Evolutionary conservation across 2,329 filamentous ascomycete species (phyloP).

Genomic region (Monosporascus ibericus): DNA sequence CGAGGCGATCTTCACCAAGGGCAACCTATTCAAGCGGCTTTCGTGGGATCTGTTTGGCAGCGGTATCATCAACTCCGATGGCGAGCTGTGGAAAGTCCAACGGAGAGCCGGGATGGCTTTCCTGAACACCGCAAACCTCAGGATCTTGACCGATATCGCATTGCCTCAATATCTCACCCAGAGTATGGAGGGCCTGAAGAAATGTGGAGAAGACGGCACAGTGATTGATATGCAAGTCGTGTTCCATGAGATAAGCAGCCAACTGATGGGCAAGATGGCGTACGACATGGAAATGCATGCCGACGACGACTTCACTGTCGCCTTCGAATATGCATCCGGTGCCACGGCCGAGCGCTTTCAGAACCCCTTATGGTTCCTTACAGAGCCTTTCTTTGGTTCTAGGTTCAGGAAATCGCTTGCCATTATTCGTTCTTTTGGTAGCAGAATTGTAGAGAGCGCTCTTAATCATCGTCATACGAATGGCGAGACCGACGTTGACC

Average conservation of each 20-base stretch:
- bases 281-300: constrained; percentile 64
- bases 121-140: constrained; percentile 51
- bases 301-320: constrained; percentile 51
- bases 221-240: constrained; percentile 52
- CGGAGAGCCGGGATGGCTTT: constrained; percentile 56
- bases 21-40: constrained; percentile 53
- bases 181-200: constrained; percentile 33
- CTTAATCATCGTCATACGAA: constrained; percentile 31
- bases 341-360: constrained; percentile 57
- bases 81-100: constrained; percentile 57
- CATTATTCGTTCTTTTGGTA: constrained; percentile 49
- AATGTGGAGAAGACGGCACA: constrained; percentile 16
- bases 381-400: constrained; percentile 45
- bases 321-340: constrained; percentile 58
- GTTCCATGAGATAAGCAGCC: constrained; percentile 58
- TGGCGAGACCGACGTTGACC: constrained; percentile 6
- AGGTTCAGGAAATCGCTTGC: constrained; percentile 43
- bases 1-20: constrained; percentile 55
- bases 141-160: constrained; percentile 49
- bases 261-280: constrained; percentile 62
- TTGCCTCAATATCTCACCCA: constrained; percentile 48
- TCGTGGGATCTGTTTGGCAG: constrained; percentile 59
- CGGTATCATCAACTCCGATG: constrained; percentile 62
- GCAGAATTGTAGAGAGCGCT: constrained; percentile 50
- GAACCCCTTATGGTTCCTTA: constrained; percentile 57